These are phyloP conservation scores for Tylopilus plumbeoviolaceoides DNA, from an alignment of 768 basidiomycete genomes.

Conservation along the genomic window DNA sequence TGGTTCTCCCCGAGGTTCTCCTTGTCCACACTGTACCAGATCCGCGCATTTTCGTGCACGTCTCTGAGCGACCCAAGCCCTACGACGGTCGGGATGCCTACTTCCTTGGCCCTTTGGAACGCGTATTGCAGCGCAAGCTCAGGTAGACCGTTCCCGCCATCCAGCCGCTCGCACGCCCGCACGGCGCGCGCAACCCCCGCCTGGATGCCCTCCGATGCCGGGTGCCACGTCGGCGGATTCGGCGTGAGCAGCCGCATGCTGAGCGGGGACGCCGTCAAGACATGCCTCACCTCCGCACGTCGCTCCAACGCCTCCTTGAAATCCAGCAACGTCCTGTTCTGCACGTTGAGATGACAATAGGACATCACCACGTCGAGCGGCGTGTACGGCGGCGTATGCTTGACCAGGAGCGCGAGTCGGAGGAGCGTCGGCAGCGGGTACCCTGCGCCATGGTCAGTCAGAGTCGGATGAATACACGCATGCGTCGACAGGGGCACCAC, in stretches of 20 bases:
- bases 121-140: conserved; percentile 74
- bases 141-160: conserved; percentile 41
- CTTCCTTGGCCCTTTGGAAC: conserved; percentile 43
- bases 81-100: conserved; percentile 58
- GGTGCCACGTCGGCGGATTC: conserved; percentile 67
- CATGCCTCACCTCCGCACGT: conserved; percentile 63
- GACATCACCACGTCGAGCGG: conserved; percentile 78
- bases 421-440: conserved; percentile 82
- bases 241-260: conserved; percentile 77
- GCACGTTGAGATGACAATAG: conserved; percentile 77
- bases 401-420: conserved; percentile 71
- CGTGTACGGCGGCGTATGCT: conserved; percentile 58
- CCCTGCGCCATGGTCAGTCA: conserved; percentile 37
- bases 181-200: conserved; percentile 40
- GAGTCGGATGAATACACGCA: no score
- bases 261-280: conserved; percentile 78
- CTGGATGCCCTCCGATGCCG: conserved; percentile 53
- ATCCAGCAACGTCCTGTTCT: conserved; percentile 56
- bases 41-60: conserved; percentile 67
- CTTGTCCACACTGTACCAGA: conserved; percentile 60
- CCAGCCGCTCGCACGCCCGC: conserved; percentile 32
- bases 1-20: conserved; percentile 32
- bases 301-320: conserved; percentile 55
- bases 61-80: conserved; percentile 70
- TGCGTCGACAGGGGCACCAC: background rate